Base-by-base conservation (phyloP, 805 yeast genomes). In the Metschnikowia cubensis region DNA sequence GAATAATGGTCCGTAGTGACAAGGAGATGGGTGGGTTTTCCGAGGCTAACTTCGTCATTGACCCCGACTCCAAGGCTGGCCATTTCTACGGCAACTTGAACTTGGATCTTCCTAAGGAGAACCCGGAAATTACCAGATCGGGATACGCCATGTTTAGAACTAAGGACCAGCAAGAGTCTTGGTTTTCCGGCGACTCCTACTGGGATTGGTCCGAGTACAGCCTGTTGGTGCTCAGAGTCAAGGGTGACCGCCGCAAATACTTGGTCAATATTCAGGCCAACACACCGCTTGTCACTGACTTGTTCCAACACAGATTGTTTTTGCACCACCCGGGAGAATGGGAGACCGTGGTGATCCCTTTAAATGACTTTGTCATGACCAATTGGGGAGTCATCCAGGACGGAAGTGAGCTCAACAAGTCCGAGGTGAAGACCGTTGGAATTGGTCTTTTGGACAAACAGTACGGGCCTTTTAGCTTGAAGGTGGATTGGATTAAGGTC, bases 91-190 rank as follows among this genome's bases (percentile, higher is more conserved):
- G 85, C 1, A 77, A 79, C 51, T 85, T 88, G 68, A 82, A 81
- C 62, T 55, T 76, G 68, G 59, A 69, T 67, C 54, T 73, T 80
- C 82, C 59, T 76, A 50, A 71, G 69, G 50, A 70, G 67, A 50
- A 67, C 15, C 61, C 66, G 6, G 68, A 68, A 68, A 50, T 57
- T 48, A 55, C 62, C 32, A 48, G 60, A 10, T 54, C 58, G 2
- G 96, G 96, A 5, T 82, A 82, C 71, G 88, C 95, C 35, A 87
- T 89, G 95, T 87, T 86, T 68, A 77, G 95, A 54, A 88, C 96
- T 0, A 77, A 73, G 56, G 88, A 87, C 60, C 80, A 80, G 64
- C 73, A 75, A 46, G 60, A 57, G 32, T 50, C 56, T 33, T 57
- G 62, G 62, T 47, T 59, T 11, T 70, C 64, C 73, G 81, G 77